Evolutionary conservation across 441 rosid species (phyloP).

Genomic region (Pelargonium fulgidum): DNA sequence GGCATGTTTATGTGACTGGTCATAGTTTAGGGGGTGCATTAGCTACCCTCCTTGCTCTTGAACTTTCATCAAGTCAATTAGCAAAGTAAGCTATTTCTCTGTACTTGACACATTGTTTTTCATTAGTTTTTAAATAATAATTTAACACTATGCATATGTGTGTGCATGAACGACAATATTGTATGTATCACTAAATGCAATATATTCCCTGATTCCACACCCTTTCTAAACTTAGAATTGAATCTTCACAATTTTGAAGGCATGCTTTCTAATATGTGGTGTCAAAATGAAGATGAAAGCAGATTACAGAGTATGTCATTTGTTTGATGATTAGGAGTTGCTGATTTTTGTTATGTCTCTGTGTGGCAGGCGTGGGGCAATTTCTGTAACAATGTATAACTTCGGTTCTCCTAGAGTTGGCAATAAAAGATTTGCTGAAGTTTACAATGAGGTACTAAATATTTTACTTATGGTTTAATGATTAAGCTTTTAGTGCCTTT

Average conservation of each 20-base stretch:
- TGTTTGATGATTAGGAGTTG: conserved; percentile 2
- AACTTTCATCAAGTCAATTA: conserved; percentile 84
- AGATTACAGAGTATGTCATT: neutral
- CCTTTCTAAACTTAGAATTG: no score
- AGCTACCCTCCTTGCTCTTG: conserved; percentile 86
- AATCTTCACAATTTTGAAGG: neutral
- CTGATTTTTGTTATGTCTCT: conserved; percentile 14
- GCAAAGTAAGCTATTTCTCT: conserved; percentile 51
- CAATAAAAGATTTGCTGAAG: conserved; percentile 76
- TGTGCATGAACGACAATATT: no score
- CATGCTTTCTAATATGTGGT: neutral
- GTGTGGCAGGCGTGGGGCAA: conserved; percentile 51
- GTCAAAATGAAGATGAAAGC: neutral
- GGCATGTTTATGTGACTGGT: conserved; percentile 93
- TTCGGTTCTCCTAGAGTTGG: conserved; percentile 98
- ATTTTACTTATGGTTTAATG: neutral
- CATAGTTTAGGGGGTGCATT: conserved; percentile 98
- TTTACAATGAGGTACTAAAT: conserved; percentile 63
- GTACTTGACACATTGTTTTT: neutral
- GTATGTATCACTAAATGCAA: no score
- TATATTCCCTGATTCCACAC: no score
- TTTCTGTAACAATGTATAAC: conserved; percentile 81
- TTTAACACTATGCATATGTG: no score
- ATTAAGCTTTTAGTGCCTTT: neutral
- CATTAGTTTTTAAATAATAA: no score